Evolutionary conservation across 2,329 filamentous ascomycete genomes (phyloP), one percentile per base, ranked within the genome.

Genomic region (Septoria petroselini): DNA sequence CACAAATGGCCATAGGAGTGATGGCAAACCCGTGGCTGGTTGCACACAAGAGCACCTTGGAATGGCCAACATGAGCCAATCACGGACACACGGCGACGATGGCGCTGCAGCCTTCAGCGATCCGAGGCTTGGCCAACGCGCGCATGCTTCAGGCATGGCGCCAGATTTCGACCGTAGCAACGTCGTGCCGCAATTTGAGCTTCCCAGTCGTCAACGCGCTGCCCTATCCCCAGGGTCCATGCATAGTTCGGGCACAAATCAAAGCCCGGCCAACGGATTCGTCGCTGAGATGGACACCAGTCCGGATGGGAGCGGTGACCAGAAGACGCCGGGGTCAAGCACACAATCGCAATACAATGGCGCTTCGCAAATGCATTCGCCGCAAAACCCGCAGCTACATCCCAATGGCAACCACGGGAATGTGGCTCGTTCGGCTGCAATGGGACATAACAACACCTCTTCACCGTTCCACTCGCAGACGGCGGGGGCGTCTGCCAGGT

Each of bases 281-380:
- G 48, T 43, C 29, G 48, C 40, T 11, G 59, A 64, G 11, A 66
- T 65, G 64, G 63, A 65, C 45, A 59, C 54, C 17, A 65, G 60
- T 53, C 63, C 63, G 5, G 61, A 65, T 45, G 58, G 54, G 30
- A 66, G 61, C 21, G 53, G 60, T 19, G 60, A 62, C 30, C 54
- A 61, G 9, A 52, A 53, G 11, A 65, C 60, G 4, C 63, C 63
- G 2, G 54, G 53, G 19, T 65, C 63, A 2, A 61, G 55, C 46
- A 53, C 53, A 5, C 52, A 56, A 14, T 61, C 62, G 2, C 51
- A 59, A 25, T 55, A 55, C 7, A 59, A 62, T 19, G 34, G 42
- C n/a, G 64, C 62, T 9, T 61, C 60, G 2, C 58, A 60, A 18
- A 62, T 59, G 2, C 61, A 62, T 33, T 65, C 64, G 15, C 64